Conservation (phyloP, 768 basidiomycete species). For the Filobasidium wieringae region DNA sequence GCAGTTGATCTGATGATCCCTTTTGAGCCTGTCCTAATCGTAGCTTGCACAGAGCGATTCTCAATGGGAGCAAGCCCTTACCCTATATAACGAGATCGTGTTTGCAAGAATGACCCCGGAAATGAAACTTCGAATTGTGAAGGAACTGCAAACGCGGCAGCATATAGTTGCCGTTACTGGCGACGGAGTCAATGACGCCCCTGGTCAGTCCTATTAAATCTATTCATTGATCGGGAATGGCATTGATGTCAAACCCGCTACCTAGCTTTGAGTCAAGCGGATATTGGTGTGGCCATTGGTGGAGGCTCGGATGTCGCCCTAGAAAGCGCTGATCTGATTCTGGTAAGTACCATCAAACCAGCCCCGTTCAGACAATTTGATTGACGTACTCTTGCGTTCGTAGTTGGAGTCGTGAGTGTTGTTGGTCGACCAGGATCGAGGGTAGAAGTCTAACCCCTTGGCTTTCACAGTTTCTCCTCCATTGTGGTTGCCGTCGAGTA, state of each 20-base stretch:
- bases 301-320: conserved; percentile 36
- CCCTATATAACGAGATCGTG: conserved; percentile 41
- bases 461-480: conserved; percentile 32
- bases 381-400: not conserved
- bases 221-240: conserved; percentile 14
- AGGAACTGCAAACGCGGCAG: conserved; percentile 47
- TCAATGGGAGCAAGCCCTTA: conserved; percentile 37
- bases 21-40: not conserved
- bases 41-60: conserved; percentile 19
- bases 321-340: conserved; percentile 42
- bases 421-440: not conserved
- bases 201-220: not conserved
- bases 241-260: conserved; percentile 23
- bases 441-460: not conserved
- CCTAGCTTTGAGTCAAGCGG: conserved; percentile 51
- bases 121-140: conserved; percentile 56
- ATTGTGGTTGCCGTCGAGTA: conserved; percentile 35
- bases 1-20: no score
- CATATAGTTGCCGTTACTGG: conserved; percentile 56
- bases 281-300: conserved; percentile 55
- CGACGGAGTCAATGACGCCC: conserved; percentile 46
- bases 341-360: conserved; percentile 37
- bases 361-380: no score
- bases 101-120: conserved; percentile 56
- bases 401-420: not conserved